Evolutionary conservation across 2,329 filamentous ascomycete species (phyloP), one percentile per base, ranked within the genome.

Genomic region (Akanthomyces uredinophilus): DNA sequence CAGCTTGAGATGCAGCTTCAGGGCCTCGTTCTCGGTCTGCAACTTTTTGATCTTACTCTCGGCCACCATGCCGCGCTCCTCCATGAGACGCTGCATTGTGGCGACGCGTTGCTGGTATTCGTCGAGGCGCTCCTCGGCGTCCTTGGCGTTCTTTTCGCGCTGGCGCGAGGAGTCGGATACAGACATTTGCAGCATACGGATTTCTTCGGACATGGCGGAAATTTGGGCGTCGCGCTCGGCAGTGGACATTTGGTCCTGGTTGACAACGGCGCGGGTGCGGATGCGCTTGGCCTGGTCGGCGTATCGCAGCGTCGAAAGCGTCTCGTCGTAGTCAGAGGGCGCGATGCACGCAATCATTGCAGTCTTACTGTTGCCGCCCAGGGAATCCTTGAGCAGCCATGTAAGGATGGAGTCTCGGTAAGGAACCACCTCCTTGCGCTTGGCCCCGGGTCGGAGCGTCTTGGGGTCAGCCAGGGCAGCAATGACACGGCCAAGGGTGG

Each of bases 261-360:
- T 99, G 78, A 98, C 91, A 37, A 93, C 87, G 29, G 95, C 95
- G 56, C 92, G 89, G 39, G 93, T 98, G 71, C 93, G 92, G 78
- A 99, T 99, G 62, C 90, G 89, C 80, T 99, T 99, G 64, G 95
- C 95, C 76, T 98, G 94, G 74, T 99, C 94, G 22, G 95, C 95
- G 74, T 99, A 99, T 43, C 95, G 91, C 14, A 99, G 85, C 1
- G 95, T 99, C 2, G 92, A 96, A 1, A 99, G 83, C 0, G 95
- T 99, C 74, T 99, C 95, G 62, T 99, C 95, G 72, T 99, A 98
- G 77, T 99, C 95, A 0, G 91, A 88, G 0, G 95, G 95, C 5
- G 92, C 89, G 68, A 99, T 96, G 73, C 95, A 98, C 10, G 95
- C 95, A 70, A 99, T 97, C 95, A 99, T 99, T 65, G 95, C 95